Conservation (phyloP, 257 asterid species). For the Fraxinus quadrangulata region DNA sequence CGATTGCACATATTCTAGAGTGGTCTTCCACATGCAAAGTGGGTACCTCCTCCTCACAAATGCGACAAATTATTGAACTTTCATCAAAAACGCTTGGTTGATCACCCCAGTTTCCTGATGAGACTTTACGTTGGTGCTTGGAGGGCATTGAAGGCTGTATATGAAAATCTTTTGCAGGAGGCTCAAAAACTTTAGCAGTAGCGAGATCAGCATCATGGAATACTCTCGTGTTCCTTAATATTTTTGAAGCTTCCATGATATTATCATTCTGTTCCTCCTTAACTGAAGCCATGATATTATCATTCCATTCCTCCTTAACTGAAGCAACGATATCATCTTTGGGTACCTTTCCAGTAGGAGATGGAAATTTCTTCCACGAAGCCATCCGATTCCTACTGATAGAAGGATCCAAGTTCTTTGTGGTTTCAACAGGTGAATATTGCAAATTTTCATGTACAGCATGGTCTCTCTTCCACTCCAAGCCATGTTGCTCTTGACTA, state of each 20-base stretch:
- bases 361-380: conserved; percentile 87
- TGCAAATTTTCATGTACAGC: conserved; percentile 46
- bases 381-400: conserved; percentile 75
- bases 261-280: conserved; percentile 58
- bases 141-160: conserved; percentile 41
- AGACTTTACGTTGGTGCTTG: conserved; percentile 71
- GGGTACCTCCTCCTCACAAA: conserved; percentile 98
- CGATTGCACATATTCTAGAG: conserved; percentile 92
- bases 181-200: conserved; percentile 56
- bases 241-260: conserved; percentile 50
- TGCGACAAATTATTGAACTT: conserved; percentile 94
- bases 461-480: conserved; percentile 66
- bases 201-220: conserved; percentile 59
- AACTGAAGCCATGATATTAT: conserved; percentile 37
- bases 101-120: conserved; percentile 97
- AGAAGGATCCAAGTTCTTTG: conserved; percentile 47
- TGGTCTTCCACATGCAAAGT: conserved; percentile 98
- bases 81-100: conserved; percentile 76
- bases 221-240: conserved; percentile 46
- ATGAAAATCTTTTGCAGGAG: conserved; percentile 55
- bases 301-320: conserved; percentile 55
- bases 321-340: conserved; percentile 45
- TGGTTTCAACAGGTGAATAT: conserved; percentile 48
- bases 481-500: conserved; percentile 85
- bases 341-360: conserved; percentile 71